phyloP scores from a whole-genome alignment of 306 rosid species.

The Casuarina cunninghamiana region DNA sequence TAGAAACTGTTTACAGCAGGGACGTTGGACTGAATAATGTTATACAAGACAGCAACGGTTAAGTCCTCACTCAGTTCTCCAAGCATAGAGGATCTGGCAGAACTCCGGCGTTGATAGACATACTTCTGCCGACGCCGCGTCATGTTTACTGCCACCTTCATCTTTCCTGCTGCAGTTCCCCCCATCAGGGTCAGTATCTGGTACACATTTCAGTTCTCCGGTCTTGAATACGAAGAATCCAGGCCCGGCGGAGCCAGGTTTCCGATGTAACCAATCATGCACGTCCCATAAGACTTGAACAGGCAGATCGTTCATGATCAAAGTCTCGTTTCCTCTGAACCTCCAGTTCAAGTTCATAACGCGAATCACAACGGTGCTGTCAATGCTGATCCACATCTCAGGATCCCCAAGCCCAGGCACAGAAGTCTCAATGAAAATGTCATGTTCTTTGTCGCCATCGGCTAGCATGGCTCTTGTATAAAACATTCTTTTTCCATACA shows the following conservation, averaged over 20 bases:
- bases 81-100: conserved; percentile 58
- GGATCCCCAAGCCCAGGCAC: conserved; percentile 61
- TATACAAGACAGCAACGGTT: no score
- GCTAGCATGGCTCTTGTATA: conserved; percentile 53
- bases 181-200: conserved; percentile 1
- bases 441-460: conserved; percentile 49
- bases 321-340: conserved; percentile 66
- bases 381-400: conserved; percentile 69
- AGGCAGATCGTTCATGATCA: conserved; percentile 46
- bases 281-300: conserved; percentile 72
- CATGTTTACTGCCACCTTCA: neutral
- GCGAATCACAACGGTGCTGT: conserved; percentile 46
- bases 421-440: conserved; percentile 55
- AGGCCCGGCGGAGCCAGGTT: conserved; percentile 36
- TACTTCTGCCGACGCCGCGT: conserved; percentile 14
- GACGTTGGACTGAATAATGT: no score
- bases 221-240: conserved; percentile 66
- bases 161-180: conserved; percentile 17
- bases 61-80: conserved; percentile 35
- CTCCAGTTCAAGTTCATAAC: conserved; percentile 75
- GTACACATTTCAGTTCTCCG: conserved; percentile 23
- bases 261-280: conserved; percentile 65
- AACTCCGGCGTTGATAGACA: conserved; percentile 26
- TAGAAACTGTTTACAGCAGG: no score
- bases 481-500: conserved; percentile 55